Percentiles rank a stretch among this genome's conserved stretches.
Evolutionary conservation across 202 grass and related monocot genomes (phyloP).

Genomic region (Cymbopogon flexuosus): DNA sequence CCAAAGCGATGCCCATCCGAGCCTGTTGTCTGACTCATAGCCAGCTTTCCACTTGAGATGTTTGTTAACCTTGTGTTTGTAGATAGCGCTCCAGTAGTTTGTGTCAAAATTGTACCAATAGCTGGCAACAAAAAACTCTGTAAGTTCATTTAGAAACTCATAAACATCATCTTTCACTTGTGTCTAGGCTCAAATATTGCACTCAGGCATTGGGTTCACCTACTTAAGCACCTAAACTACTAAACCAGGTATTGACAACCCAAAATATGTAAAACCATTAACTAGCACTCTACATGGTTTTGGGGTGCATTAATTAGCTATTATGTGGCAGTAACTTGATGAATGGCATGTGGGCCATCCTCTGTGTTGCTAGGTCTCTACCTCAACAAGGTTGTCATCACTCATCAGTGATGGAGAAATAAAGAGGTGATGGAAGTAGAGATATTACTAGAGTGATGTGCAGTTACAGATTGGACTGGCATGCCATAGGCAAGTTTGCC

Average conservation of each 20-base stretch:
- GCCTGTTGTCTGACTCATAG: constrained; percentile 65
- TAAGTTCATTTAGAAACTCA: neutral
- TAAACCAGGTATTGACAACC: neutral
- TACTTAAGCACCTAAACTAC: neutral
- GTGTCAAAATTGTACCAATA: constrained; percentile 78
- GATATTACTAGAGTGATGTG: neutral
- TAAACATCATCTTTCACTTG: neutral
- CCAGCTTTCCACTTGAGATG: constrained; percentile 91
- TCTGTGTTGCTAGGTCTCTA: neutral
- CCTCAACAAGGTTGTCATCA: neutral
- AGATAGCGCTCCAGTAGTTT: constrained; percentile 66
- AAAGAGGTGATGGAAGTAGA: neutral
- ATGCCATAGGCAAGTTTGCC: neutral
- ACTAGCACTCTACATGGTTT: neutral
- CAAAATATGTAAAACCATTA: neutral
- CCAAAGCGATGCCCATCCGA: constrained; percentile 79
- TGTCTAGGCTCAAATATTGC: neutral
- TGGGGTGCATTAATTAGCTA: neutral
- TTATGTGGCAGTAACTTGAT: neutral
- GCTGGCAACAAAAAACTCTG: constrained; percentile 34
- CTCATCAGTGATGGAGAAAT: neutral
- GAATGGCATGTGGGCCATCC: neutral
- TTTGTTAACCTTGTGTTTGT: constrained; percentile 69
- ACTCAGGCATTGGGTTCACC: neutral
- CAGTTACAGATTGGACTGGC: neutral